phyloP scores from a whole-genome alignment of 148 eudicot species.

The Chenopodium album region DNA sequence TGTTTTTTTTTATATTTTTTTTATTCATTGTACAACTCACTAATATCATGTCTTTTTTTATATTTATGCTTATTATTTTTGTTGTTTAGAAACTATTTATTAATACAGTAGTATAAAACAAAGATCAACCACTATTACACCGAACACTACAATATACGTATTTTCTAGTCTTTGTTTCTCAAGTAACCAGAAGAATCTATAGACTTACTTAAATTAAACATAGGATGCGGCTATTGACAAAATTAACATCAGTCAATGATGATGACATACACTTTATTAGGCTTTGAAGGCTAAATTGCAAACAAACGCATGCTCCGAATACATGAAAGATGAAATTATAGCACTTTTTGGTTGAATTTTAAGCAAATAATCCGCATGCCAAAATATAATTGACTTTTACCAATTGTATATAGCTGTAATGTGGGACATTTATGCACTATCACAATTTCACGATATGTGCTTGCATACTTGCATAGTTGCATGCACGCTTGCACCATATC shows the following conservation, averaged over 20 bases:
- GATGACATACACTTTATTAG: not conserved
- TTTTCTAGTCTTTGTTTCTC: no score
- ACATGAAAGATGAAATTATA: not conserved
- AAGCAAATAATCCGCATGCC: constrained; percentile 1
- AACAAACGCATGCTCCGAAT: constrained; percentile 6
- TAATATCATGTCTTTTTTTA: no score
- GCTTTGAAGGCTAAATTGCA: not conserved
- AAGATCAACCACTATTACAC: no score
- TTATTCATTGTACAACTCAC: no score
- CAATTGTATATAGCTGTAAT: not conserved
- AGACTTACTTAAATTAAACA: not conserved
- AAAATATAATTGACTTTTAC: not conserved
- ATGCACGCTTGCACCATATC: not conserved
- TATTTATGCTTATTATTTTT: no score
- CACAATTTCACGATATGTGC: not conserved
- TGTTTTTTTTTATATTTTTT: no score
- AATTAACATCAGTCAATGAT: not conserved
- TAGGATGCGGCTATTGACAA: not conserved
- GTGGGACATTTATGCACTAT: not conserved
- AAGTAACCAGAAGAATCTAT: no score
- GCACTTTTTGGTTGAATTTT: not conserved
- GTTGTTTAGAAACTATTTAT: no score
- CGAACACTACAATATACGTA: no score
- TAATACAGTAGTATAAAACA: no score
- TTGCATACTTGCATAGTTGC: not conserved